A percentile compares a stretch with the other conserved stretches of the same genome.
phyloP scores from a whole-genome alignment of 176 grass and related monocot genomes.

The Triticum timopheevii region DNA sequence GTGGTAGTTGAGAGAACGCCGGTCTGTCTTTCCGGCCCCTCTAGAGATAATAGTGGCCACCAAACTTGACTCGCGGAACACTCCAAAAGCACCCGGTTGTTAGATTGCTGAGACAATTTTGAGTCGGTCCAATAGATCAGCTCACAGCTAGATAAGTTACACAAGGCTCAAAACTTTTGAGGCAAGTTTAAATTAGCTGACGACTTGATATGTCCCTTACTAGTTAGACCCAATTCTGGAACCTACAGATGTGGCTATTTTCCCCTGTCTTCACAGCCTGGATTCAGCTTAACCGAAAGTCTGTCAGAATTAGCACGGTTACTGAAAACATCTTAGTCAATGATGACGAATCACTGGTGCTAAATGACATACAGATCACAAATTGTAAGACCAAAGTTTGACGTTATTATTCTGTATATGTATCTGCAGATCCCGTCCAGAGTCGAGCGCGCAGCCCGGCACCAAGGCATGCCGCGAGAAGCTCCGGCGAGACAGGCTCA shows the following conservation, averaged over 20 bases:
- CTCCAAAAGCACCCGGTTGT: not conserved
- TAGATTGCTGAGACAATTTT: not conserved
- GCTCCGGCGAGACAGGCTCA: slow-evolving; percentile 84
- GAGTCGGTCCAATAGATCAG: not conserved
- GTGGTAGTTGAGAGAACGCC: not conserved
- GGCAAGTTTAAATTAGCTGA: not conserved
- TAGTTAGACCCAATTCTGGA: not conserved
- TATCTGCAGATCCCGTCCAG: slow-evolving; percentile 58
- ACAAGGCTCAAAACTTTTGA: not conserved
- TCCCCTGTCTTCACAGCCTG: not conserved
- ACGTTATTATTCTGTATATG: not conserved
- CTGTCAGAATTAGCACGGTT: not conserved
- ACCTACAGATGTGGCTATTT: not conserved
- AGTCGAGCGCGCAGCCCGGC: slow-evolving; percentile 73
- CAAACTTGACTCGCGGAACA: not conserved
- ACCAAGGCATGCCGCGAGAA: slow-evolving; percentile 97
- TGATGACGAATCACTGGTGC: not conserved
- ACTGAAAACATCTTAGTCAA: not conserved
- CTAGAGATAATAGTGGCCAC: not conserved
- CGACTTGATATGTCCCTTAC: not conserved
- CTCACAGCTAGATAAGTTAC: not conserved
- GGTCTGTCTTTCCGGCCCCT: not conserved
- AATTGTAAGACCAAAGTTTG: not conserved
- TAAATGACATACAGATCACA: not conserved
- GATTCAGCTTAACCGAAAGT: not conserved